Percentiles rank a stretch among this genome's conserved stretches.
Evolutionary conservation across 169 alveolate species (phyloP).

Genomic region (Plasmodium chabaudi): DNA sequence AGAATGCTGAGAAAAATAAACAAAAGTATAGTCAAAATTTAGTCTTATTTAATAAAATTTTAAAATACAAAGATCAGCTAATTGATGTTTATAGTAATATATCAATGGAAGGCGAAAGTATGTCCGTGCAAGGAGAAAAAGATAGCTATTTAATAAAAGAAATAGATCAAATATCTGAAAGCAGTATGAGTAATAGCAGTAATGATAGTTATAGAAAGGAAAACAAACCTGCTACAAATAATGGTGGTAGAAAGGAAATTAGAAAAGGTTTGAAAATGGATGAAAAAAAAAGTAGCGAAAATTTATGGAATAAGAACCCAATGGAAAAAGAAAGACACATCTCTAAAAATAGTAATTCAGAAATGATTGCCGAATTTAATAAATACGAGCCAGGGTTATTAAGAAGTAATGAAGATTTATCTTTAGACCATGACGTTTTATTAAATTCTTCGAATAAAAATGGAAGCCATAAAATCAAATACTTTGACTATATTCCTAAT

Average conservation of each 20-base stretch:
- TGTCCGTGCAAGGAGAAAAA: not conserved
- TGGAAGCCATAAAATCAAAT: not conserved
- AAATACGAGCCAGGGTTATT: not conserved
- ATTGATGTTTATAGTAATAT: constrained; percentile 13
- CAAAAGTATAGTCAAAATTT: constrained; percentile 42
- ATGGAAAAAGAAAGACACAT: not conserved
- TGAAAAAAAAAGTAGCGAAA: constrained; percentile 1
- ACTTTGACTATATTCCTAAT: not conserved
- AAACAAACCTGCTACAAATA: too few relatives aligned
- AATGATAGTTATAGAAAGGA: too few relatives aligned
- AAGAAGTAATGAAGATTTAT: not conserved
- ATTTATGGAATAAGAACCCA: constrained; percentile 24
- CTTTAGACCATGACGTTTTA: too few relatives aligned
- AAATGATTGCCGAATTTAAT: not conserved
- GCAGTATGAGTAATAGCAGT: too few relatives aligned
- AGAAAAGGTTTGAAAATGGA: too few relatives aligned
- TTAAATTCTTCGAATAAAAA: too few relatives aligned
- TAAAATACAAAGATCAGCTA: constrained; percentile 46
- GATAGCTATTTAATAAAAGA: not conserved
- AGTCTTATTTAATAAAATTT: constrained; percentile 34
- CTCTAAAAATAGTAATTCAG: not conserved
- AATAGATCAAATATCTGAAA: too few relatives aligned
- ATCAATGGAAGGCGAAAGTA: not conserved
- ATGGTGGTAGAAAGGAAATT: too few relatives aligned
- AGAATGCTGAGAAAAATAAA: not conserved